Evolutionary conservation across 2,329 filamentous ascomycete species (phyloP).

Genomic region (Ophiostoma perfectum): DNA sequence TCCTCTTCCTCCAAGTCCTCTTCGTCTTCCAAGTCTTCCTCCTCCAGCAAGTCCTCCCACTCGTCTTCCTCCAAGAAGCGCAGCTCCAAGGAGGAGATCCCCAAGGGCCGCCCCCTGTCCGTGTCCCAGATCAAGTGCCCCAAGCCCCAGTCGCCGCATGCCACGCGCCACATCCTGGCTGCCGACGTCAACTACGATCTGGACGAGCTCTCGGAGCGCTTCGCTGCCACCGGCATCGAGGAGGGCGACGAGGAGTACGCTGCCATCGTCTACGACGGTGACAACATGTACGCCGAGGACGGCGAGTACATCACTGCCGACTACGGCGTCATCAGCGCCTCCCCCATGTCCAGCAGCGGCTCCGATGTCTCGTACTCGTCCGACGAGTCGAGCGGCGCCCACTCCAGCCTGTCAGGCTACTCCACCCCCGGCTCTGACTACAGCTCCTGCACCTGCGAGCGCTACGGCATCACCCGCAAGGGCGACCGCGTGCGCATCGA

Average conservation of each 20-base stretch:
- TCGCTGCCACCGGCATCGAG: conserved; percentile 54
- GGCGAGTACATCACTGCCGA: conserved; percentile 44
- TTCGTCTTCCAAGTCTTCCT: conserved; percentile 37
- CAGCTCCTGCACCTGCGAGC: conserved; percentile 83
- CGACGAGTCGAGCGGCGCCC: conserved; percentile 61
- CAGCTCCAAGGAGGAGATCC: conserved; percentile 59
- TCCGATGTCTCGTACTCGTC: conserved; percentile 67
- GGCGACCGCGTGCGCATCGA: conserved; percentile 93
- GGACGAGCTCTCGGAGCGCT: conserved; percentile 73
- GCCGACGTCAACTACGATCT: conserved; percentile 65
- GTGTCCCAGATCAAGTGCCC: conserved; percentile 86
- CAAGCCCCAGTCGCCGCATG: conserved; percentile 81
- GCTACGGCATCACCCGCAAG: conserved; percentile 91
- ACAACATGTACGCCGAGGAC: conserved; percentile 18
- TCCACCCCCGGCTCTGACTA: conserved; percentile 72
- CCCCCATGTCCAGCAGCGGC: conserved; percentile 56
- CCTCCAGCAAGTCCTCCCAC: conserved; percentile 30
- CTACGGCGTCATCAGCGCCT: conserved; percentile 44
- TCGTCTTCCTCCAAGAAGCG: conserved; percentile 30
- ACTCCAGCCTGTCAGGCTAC: conserved; percentile 68
- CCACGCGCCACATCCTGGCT: conserved; percentile 80
- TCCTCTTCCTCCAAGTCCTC: conserved; percentile 17
- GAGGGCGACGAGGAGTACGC: conserved; percentile 16
- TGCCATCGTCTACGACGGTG: conserved; percentile 19
- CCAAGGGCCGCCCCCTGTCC: conserved; percentile 83